Conservation (phyloP, 768 basidiomycete genomes). For the Russula sp. region DNA sequence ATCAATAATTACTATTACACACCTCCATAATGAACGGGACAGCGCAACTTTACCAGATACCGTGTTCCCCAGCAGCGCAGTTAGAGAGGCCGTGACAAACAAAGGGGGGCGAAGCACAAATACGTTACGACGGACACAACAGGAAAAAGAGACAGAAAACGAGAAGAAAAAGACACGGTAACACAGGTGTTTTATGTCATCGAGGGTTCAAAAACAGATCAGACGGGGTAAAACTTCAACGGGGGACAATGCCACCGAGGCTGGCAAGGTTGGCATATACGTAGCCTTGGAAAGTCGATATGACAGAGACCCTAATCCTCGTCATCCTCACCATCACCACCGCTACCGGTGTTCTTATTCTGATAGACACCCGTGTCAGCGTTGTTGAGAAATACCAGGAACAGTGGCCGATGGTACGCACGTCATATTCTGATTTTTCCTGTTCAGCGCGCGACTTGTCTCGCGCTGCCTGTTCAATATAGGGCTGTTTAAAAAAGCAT, state of each 20-base stretch:
- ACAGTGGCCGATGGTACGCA: slow-evolving; percentile 25
- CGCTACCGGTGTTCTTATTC: slow-evolving; percentile 35
- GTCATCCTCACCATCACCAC: slow-evolving; percentile 39
- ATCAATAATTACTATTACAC: slow-evolving; percentile 20
- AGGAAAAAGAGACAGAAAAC: background rate
- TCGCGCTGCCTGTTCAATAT: slow-evolving; percentile 74
- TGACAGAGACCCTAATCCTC: slow-evolving; percentile 30
- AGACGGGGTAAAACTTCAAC: slow-evolving; percentile 11
- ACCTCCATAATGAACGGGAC: slow-evolving; percentile 6
- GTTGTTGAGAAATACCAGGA: background rate
- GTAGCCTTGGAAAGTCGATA: slow-evolving; percentile 3
- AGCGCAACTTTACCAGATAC: slow-evolving; percentile 10
- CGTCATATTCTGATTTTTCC: slow-evolving; percentile 52
- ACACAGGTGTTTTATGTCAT: slow-evolving; percentile 11
- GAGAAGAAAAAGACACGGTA: background rate
- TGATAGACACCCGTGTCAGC: slow-evolving; percentile 11
- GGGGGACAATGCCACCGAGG: background rate
- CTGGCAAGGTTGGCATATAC: background rate
- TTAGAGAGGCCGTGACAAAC: slow-evolving; percentile 17
- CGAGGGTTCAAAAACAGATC: slow-evolving; percentile 12
- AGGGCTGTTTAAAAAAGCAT: slow-evolving; percentile 51
- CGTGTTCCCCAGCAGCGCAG: slow-evolving; percentile 14
- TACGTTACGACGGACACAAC: slow-evolving; percentile 20
- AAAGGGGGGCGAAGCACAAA: slow-evolving; percentile 11
- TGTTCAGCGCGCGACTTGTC: slow-evolving; percentile 86